phyloP scores from a whole-genome alignment of 805 yeast species.

The Phaffomyces antillensis region DNA sequence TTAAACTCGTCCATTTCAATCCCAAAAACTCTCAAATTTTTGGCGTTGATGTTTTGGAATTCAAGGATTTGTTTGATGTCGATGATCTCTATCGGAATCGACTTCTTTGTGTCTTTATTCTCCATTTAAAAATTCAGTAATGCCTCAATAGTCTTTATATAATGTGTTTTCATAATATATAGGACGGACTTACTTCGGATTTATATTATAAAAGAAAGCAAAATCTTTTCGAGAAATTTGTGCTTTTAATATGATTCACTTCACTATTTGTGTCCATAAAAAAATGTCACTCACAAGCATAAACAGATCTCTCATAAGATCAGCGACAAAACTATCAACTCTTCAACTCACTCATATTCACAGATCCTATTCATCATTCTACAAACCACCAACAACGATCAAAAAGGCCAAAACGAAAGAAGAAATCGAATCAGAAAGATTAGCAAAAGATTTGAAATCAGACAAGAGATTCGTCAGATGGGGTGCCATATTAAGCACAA shows the following conservation, averaged over 20 bases:
- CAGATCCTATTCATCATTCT: slow-evolving; percentile 13
- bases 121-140: too few species aligned
- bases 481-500: slow-evolving; percentile 48
- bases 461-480: slow-evolving; percentile 34
- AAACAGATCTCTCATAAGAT: too few species aligned
- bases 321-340: too few species aligned
- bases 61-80: slow-evolving; percentile 7
- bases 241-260: too few species aligned
- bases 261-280: too few species aligned
- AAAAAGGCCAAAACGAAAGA: slow-evolving; percentile 24
- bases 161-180: too few species aligned
- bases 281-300: too few species aligned
- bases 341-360: too few species aligned
- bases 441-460: slow-evolving; percentile 29
- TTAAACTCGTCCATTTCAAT: slow-evolving; percentile 4
- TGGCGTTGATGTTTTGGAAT: slow-evolving; percentile 1
- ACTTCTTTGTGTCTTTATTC: neutral
- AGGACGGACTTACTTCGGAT: neutral
- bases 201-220: neutral
- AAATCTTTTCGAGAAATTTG: too few species aligned
- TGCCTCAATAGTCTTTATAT: too few species aligned
- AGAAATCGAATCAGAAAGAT: slow-evolving; percentile 25
- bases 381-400: slow-evolving; percentile 16
- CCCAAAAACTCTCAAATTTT: slow-evolving; percentile 5
- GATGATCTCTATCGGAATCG: neutral